phyloP scores from a whole-genome alignment of 1,284 basidiomycete species.

The Vanrija pseudolonga region DNA sequence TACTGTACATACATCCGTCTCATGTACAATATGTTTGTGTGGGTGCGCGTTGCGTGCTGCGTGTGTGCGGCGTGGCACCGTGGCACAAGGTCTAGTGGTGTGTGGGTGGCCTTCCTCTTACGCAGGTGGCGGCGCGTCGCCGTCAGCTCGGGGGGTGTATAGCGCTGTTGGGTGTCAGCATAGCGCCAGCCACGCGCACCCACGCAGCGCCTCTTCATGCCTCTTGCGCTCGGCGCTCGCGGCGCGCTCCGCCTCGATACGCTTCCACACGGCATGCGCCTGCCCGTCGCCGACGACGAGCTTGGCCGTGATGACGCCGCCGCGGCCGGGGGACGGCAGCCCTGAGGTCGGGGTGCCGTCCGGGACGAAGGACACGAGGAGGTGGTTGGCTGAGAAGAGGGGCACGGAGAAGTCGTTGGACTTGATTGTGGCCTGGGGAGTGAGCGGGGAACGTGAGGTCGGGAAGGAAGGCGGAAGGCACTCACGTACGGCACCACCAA shows the following conservation, averaged over 20 bases:
- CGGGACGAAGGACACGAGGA: slow-evolving; percentile 35
- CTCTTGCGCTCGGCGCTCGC: slow-evolving; percentile 19
- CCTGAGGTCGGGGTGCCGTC: slow-evolving; percentile 9
- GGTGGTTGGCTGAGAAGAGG: slow-evolving; percentile 37
- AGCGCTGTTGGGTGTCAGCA: too few relatives aligned
- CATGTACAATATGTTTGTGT: too few relatives aligned
- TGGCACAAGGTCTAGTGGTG: too few relatives aligned
- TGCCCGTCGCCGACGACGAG: slow-evolving; percentile 35
- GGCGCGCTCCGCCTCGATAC: slow-evolving; percentile 39
- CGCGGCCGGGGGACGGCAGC: slow-evolving; percentile 35
- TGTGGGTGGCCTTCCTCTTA: too few relatives aligned
- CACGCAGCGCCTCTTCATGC: slow-evolving; percentile 35
- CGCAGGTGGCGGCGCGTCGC: too few relatives aligned
- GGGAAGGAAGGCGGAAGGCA: neutral
- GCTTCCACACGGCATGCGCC: slow-evolving; percentile 41
- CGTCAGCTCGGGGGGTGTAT: too few relatives aligned
- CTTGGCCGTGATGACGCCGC: slow-evolving; percentile 30
- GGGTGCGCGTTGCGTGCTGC: too few relatives aligned
- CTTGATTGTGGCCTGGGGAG: slow-evolving; percentile 14
- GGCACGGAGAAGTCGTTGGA: slow-evolving; percentile 37
- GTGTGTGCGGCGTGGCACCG: too few relatives aligned
- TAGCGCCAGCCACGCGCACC: slow-evolving; percentile 9
- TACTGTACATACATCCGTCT: too few relatives aligned
- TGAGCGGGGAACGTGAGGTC: neutral
- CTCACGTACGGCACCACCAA: slow-evolving; percentile 38